Percentiles rank a stretch among this genome's conserved stretches.
phyloP scores from a whole-genome alignment of 495 filamentous ascomycete species.

The Staphylotrichum tortipilum region DNA sequence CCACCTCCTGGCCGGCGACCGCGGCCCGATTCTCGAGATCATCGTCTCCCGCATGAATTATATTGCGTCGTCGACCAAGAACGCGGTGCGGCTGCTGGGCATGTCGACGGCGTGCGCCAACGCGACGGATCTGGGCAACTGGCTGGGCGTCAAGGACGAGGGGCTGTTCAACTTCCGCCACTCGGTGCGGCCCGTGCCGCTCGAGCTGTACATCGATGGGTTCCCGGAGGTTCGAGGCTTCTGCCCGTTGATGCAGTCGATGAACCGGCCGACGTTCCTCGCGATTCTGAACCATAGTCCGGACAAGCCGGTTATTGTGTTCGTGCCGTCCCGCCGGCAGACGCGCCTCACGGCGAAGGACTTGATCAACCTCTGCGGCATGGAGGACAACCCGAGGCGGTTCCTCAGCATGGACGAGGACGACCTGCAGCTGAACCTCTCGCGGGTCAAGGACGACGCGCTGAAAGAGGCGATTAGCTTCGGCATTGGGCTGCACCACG shows the following conservation, averaged over 20 bases:
- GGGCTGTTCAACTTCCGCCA: conserved; percentile 97
- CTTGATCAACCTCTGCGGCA: conserved; percentile 92
- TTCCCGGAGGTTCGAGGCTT: conserved; percentile 94
- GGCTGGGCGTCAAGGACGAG: conserved; percentile 87
- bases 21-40: conserved; percentile 96
- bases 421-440: conserved; percentile 74
- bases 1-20: conserved; percentile 87
- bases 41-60: conserved; percentile 99
- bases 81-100: conserved; percentile 79
- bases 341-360: conserved; percentile 92
- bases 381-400: conserved; percentile 93
- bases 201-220: conserved; percentile 95
- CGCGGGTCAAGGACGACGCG: conserved; percentile 83
- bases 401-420: conserved; percentile 94
- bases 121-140: conserved; percentile 86
- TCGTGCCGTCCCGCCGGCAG: conserved; percentile 91
- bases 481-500: conserved; percentile 95
- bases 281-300: conserved; percentile 95
- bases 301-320: conserved; percentile 95
- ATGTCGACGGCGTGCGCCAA: conserved; percentile 99
- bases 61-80: conserved; percentile 87
- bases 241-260: conserved; percentile 96
- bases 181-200: conserved; percentile 90
- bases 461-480: conserved; percentile 87
- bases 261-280: conserved; percentile 96